Conservation (phyloP, 2,329 filamentous ascomycete species). For the Tolypocladium paradoxum region DNA sequence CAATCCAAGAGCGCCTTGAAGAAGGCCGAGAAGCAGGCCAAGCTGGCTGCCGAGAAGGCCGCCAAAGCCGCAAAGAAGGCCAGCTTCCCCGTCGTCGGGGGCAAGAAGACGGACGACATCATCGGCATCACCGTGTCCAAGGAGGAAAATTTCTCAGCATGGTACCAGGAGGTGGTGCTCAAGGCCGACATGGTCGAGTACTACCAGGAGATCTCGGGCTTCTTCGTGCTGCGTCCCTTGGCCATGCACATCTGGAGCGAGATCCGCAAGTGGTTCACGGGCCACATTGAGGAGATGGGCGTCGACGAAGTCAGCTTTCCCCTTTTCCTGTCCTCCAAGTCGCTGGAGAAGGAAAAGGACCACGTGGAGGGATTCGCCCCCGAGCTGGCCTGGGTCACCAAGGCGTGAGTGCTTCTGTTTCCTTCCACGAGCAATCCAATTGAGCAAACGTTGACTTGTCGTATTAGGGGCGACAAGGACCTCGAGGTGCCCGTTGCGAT, state of each 20-base stretch:
- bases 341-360: slow-evolving; percentile 79
- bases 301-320: slow-evolving; percentile 96
- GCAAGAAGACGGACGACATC: slow-evolving; percentile 55
- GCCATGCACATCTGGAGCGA: slow-evolving; percentile 58
- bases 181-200: slow-evolving; percentile 98
- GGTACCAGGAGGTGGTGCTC: slow-evolving; percentile 96
- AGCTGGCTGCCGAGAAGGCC: slow-evolving; percentile 50
- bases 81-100: slow-evolving; percentile 39
- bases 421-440: neutral
- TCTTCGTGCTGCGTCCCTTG: slow-evolving; percentile 77
- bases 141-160: slow-evolving; percentile 76
- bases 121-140: slow-evolving; percentile 86
- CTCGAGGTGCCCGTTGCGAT: slow-evolving; percentile 70
- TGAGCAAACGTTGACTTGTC: neutral
- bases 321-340: slow-evolving; percentile 87
- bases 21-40: slow-evolving; percentile 55
- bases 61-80: slow-evolving; percentile 49
- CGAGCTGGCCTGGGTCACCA: slow-evolving; percentile 81
- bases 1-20: slow-evolving; percentile 53
- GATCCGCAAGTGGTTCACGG: slow-evolving; percentile 57
- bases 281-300: slow-evolving; percentile 77
- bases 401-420: slow-evolving; percentile 44
- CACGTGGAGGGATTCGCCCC: slow-evolving; percentile 98
- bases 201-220: slow-evolving; percentile 87
- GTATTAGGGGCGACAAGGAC: slow-evolving; percentile 69